These are phyloP conservation scores for Speleostelium caveatum DNA, from an alignment of 78 protist species.

Conservation along the genomic window DNA sequence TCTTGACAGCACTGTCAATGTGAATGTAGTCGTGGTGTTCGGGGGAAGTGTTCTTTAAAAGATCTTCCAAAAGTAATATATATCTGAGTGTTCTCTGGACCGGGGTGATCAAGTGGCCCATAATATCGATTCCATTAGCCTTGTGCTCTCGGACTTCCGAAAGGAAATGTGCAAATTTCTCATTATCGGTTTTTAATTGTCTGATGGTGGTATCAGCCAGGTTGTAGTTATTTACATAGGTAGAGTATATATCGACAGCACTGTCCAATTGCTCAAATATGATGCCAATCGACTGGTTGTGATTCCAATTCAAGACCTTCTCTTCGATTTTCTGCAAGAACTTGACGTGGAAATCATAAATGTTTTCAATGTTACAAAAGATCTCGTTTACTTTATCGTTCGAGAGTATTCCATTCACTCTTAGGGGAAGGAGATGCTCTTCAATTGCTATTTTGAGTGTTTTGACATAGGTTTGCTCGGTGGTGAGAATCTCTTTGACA, in stretches of 20 bases:
- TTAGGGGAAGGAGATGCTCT: conserved; percentile 16
- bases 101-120: conserved; percentile 62
- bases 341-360: conserved; percentile 10
- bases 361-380: conserved; percentile 32
- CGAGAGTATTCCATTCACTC: neutral
- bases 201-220: conserved; percentile 13
- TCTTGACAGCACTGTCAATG: conserved; percentile 18
- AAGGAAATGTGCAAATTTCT: conserved; percentile 35
- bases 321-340: conserved; percentile 16
- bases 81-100: conserved; percentile 76
- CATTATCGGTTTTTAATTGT: conserved; percentile 19
- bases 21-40: conserved; percentile 32
- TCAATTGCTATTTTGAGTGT: conserved; percentile 17
- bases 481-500: conserved; percentile 33
- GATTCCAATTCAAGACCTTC: conserved; percentile 40
- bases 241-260: conserved; percentile 29
- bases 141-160: conserved; percentile 15
- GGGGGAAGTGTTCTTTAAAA: conserved; percentile 23
- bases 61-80: conserved; percentile 67
- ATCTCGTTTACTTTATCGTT: conserved; percentile 4
- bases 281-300: conserved; percentile 36
- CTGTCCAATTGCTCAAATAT: conserved; percentile 7
- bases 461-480: conserved; percentile 44
- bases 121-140: conserved; percentile 27
- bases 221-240: conserved; percentile 79